phyloP scores from a whole-genome alignment of 164 flowering plant species.

The Sextonia rubra region DNA sequence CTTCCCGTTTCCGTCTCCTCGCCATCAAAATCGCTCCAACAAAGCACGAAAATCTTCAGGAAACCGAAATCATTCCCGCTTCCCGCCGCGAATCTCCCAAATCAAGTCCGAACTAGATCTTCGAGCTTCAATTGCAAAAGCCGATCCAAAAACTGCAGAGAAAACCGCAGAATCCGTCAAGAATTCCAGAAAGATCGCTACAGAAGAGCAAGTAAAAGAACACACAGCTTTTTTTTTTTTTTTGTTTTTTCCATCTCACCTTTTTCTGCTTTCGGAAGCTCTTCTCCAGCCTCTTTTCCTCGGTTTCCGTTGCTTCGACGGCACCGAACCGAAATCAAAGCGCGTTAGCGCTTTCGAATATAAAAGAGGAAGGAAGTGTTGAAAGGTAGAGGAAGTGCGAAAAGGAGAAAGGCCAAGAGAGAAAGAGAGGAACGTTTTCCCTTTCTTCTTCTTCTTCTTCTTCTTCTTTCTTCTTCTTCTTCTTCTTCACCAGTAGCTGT shows the following conservation, averaged over 20 bases:
- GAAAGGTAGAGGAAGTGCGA: background rate
- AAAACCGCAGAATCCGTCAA: background rate
- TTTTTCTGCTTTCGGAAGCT: no score
- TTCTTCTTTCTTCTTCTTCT: no score
- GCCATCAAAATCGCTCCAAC: slow-evolving; percentile 8
- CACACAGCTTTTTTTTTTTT: no score
- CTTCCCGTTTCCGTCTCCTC: slow-evolving; percentile 8
- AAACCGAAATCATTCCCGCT: background rate
- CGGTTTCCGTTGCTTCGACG: background rate
- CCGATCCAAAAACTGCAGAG: background rate
- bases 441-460: no score
- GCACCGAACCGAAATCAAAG: background rate
- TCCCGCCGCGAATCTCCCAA: background rate
- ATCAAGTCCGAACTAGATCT: background rate
- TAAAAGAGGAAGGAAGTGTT: background rate
- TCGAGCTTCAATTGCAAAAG: background rate
- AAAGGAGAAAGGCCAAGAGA: background rate
- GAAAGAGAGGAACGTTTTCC: background rate
- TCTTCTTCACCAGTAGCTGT: background rate
- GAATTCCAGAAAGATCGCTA: background rate
- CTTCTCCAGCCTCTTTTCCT: background rate
- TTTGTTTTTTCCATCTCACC: no score
- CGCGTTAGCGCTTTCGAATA: background rate
- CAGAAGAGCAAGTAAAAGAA: slow-evolving; percentile 1
- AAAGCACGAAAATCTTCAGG: background rate